phyloP scores from a whole-genome alignment of 2,329 filamentous ascomycete genomes.

The Colletotrichum limetticola region DNA sequence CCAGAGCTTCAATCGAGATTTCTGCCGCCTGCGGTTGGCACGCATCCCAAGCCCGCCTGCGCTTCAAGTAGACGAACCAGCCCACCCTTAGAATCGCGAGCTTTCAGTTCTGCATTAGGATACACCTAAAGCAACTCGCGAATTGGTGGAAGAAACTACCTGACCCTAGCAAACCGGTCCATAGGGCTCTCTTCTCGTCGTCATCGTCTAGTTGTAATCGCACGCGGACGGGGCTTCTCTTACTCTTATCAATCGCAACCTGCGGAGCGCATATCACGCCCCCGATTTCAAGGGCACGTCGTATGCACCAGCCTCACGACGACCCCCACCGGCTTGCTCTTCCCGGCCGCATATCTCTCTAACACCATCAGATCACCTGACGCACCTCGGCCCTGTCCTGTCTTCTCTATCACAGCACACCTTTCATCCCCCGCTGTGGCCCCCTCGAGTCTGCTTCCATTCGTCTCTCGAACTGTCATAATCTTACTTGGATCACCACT shows the following conservation, averaged over 20 bases:
- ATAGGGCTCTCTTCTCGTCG: constrained; percentile 17
- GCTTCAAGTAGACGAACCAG: constrained; percentile 20
- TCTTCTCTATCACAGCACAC: constrained; percentile 24
- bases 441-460: constrained; percentile 17
- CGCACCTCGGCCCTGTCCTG: constrained; percentile 17
- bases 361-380: constrained; percentile 33
- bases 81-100: constrained; percentile 20
- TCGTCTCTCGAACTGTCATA: constrained; percentile 13
- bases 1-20: constrained; percentile 33
- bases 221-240: constrained; percentile 1
- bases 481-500: constrained; percentile 7
- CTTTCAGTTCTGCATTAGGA: constrained; percentile 18
- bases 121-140: constrained; percentile 8
- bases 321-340: constrained; percentile 32
- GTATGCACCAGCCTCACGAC: constrained; percentile 33
- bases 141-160: constrained; percentile 35
- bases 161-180: constrained; percentile 10
- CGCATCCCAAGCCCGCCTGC: constrained; percentile 23
- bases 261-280: constrained; percentile 18
- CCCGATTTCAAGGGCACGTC: constrained; percentile 14
- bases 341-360: constrained; percentile 23
- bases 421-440: constrained; percentile 18
- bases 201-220: constrained; percentile 3
- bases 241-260: constrained; percentile 23
- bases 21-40: constrained; percentile 15